Conservation (phyloP, 1,139 yeast species). For the Schwanniomyces etchellsii region DNA sequence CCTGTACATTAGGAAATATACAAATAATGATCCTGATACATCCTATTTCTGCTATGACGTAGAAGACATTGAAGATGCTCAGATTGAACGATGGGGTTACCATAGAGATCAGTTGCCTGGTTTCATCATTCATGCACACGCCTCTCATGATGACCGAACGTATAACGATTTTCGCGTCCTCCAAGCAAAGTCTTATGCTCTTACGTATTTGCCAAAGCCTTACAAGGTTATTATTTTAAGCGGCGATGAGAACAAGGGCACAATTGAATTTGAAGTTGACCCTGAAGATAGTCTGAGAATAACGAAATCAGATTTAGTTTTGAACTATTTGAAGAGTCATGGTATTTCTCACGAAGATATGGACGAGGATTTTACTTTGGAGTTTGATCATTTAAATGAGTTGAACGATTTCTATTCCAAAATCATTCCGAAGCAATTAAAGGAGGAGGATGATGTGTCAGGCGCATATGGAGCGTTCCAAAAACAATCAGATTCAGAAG, state of each 20-base stretch:
- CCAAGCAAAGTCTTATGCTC: slow-evolving; percentile 23
- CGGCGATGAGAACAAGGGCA: slow-evolving; percentile 18
- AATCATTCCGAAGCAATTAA: slow-evolving; percentile 16
- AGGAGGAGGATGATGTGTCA: slow-evolving; percentile 14
- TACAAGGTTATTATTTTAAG: slow-evolving; percentile 24
- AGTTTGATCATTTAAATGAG: slow-evolving; percentile 17
- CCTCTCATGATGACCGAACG: slow-evolving; percentile 21
- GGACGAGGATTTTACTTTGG: slow-evolving; percentile 9
- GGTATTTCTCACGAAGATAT: slow-evolving; percentile 7
- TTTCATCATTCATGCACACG: slow-evolving; percentile 20
- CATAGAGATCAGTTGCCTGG: slow-evolving; percentile 21
- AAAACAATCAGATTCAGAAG: slow-evolving; percentile 10
- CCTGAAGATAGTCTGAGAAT: slow-evolving; percentile 14
- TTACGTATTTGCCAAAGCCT: slow-evolving; percentile 27
- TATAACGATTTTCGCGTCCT: slow-evolving; percentile 22
- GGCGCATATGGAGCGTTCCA: slow-evolving; percentile 16
- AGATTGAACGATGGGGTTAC: slow-evolving; percentile 17
- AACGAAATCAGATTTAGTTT: slow-evolving; percentile 17
- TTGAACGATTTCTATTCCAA: slow-evolving; percentile 12
- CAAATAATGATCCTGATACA: slow-evolving; percentile 16
- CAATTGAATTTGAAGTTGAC: slow-evolving; percentile 28
- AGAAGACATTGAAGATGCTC: slow-evolving; percentile 14
- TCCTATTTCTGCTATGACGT: slow-evolving; percentile 18
- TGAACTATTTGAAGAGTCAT: slow-evolving; percentile 12
- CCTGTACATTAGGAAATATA: slow-evolving; percentile 13